Conservation (phyloP, 2,329 filamentous ascomycete species). For the Samsoniella hepiali region DNA sequence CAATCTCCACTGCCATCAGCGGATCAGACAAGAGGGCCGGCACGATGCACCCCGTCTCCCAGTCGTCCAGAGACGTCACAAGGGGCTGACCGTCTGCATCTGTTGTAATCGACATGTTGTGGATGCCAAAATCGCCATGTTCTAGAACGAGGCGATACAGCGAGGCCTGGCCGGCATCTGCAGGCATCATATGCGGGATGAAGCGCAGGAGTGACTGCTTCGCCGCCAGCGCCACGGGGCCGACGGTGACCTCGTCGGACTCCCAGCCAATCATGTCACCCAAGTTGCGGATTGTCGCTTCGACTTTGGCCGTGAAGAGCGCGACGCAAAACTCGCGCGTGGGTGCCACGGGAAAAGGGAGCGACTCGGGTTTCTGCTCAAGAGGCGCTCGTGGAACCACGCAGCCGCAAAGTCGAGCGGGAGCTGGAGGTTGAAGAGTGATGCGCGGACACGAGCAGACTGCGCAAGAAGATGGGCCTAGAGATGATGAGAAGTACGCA, state of each 20-base stretch:
- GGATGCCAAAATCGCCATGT: conserved; percentile 34
- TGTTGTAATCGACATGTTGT: conserved; percentile 29
- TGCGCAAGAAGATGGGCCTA: conserved; percentile 20
- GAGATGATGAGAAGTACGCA: not conserved
- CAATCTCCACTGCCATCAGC: conserved; percentile 21
- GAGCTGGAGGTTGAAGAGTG: conserved; percentile 23
- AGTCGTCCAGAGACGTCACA: conserved; percentile 32
- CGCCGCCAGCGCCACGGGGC: conserved; percentile 21
- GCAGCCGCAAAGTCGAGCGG: conserved; percentile 19
- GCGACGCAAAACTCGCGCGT: conserved; percentile 30
- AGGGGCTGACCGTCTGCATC: conserved; percentile 21
- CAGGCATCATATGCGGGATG: conserved; percentile 26
- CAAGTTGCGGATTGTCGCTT: conserved; percentile 25
- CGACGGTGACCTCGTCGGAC: conserved; percentile 21
- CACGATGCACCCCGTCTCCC: conserved; percentile 30
- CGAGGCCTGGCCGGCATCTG: not conserved
- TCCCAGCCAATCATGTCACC: conserved; percentile 28
- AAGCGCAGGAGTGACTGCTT: conserved; percentile 28
- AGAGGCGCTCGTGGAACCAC: conserved; percentile 26
- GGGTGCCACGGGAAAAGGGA: conserved; percentile 26
- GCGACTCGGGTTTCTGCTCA: conserved; percentile 24
- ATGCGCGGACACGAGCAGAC: conserved; percentile 22
- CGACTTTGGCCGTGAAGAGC: conserved; percentile 28
- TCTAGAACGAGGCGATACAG: conserved; percentile 34
- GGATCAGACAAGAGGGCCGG: conserved; percentile 30